Base-by-base conservation (phyloP, 169 alveolate genomes). In the Amoebophrya sp. region DNA sequence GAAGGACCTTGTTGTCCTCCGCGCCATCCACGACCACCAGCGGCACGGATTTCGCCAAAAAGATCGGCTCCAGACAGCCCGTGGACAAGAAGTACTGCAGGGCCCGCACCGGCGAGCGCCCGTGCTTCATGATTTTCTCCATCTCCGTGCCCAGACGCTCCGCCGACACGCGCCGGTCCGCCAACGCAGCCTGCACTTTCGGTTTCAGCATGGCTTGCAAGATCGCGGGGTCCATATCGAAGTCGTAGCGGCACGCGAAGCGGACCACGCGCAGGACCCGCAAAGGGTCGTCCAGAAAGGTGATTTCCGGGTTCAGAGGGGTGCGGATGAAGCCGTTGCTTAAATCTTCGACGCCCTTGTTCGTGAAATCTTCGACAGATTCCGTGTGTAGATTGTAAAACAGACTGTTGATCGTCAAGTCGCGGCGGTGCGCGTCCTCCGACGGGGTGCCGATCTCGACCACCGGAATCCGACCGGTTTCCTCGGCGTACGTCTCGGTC, bases 261-360 rank as follows among this genome's bases (percentile, higher is more conserved):
- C 99, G 95, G 47, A 98, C 96, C 25, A 99, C 98, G 93, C 99
- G 96, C 91, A 98, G 93, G 38, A 97, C 96, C 94, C 99, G 96
- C 66, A 98, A 94, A 3, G 99, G 99, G 95, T 98, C 99, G 95
- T 98, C 99, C 91, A 96, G 92, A 94, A 98, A 97, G 12, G 99
- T 98, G 54, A 97, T 92, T 33, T 96, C 93, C 0, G 99, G 98
- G 39, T 96, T 97, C 77, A 98, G 94, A 14, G 99, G 99, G 14
- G 99, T 98, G 92, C 99, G 95, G n/a, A 98, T 97, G 35, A 98
- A 89, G 93, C 97, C 96, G 47, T 97, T 95, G 92, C 95, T 92
- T 66, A 98, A 96, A 94, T 98, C 99, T 40, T 94, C 91, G 2
- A 47, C 18, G 66, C 66, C 66, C 18, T 23, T 95, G 40, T 96